Conservation (phyloP, 352 stramenopile genomes). For the Globisporangium iwayamae region DNA sequence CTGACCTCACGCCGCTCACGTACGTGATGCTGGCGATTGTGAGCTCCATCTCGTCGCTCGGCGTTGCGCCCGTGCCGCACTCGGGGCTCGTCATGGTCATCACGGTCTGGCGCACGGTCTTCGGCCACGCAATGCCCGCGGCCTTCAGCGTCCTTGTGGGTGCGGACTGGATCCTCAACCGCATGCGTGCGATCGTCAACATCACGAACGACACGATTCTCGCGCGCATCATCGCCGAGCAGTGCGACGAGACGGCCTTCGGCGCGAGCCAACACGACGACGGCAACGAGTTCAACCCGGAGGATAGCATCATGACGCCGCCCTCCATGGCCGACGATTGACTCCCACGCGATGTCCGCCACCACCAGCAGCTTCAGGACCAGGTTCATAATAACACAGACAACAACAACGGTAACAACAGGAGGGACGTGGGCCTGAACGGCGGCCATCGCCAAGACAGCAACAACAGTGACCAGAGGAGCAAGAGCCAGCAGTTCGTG, state of each 20-base stretch:
- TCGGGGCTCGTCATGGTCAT: constrained; percentile 76
- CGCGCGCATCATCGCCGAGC: constrained; percentile 69
- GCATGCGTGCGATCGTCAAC: constrained; percentile 70
- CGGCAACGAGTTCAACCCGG: constrained; percentile 7
- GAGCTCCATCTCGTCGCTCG: constrained; percentile 62
- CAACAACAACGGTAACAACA: not conserved
- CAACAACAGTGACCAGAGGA: not conserved
- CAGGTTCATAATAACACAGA: not conserved
- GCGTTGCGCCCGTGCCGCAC: constrained; percentile 68
- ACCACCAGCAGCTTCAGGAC: constrained; percentile 14
- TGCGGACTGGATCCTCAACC: constrained; percentile 69
- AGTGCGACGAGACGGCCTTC: constrained; percentile 52
- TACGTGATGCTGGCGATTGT: constrained; percentile 68
- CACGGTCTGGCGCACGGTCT: constrained; percentile 74
- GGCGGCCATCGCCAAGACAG: not conserved
- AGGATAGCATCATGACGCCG: constrained; percentile 14
- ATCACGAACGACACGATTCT: constrained; percentile 84
- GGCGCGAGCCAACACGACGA: not conserved
- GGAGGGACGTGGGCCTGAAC: not conserved
- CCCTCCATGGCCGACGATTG: constrained; percentile 10
- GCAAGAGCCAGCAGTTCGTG: not conserved
- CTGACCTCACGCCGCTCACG: constrained; percentile 46
- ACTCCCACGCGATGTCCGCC: constrained; percentile 14
- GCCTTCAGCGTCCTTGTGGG: constrained; percentile 71
- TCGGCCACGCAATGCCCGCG: constrained; percentile 45